phyloP scores from a whole-genome alignment of 73 alveolate genomes.

The Stentor coeruleus region DNA sequence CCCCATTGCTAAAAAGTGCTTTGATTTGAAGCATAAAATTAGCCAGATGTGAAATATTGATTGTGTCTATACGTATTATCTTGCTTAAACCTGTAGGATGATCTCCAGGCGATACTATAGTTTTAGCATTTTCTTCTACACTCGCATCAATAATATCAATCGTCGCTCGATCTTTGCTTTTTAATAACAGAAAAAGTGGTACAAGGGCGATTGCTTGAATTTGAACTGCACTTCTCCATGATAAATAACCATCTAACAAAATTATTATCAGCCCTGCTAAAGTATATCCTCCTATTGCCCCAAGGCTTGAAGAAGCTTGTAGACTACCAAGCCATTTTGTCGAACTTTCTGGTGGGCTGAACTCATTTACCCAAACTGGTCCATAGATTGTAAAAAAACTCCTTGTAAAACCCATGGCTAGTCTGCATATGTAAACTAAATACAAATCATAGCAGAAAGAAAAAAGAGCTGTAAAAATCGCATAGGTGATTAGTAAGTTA shows the following conservation, averaged over 20 bases:
- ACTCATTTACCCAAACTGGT: constrained; percentile 96
- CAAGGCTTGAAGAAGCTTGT: constrained; percentile 79
- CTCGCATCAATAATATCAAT: constrained; percentile 63
- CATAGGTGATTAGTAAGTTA: constrained; percentile 55
- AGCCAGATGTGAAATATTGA: not conserved
- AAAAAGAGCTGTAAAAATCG: constrained; percentile 62
- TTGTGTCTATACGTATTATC: constrained; percentile 8
- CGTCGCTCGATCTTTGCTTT: constrained; percentile 55
- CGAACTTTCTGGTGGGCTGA: constrained; percentile 71
- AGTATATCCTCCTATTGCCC: constrained; percentile 86
- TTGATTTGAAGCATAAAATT: constrained; percentile 14
- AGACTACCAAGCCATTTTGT: constrained; percentile 95
- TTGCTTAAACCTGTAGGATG: constrained; percentile 30
- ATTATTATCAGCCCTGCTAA: constrained; percentile 65
- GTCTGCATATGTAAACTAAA: constrained; percentile 64
- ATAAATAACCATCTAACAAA: constrained; percentile 34
- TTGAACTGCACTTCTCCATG: constrained; percentile 91
- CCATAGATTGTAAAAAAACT: constrained; percentile 86
- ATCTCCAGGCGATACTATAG: constrained; percentile 38
- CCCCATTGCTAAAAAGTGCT: constrained; percentile 37
- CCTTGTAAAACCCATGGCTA: constrained; percentile 81
- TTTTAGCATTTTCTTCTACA: constrained; percentile 41
- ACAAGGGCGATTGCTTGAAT: constrained; percentile 70
- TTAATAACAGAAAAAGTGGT: constrained; percentile 59
- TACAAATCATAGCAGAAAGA: constrained; percentile 48